These are phyloP conservation scores for Flaveria bidentis DNA, from an alignment of 129 eudicot species.

Conservation along the genomic window DNA sequence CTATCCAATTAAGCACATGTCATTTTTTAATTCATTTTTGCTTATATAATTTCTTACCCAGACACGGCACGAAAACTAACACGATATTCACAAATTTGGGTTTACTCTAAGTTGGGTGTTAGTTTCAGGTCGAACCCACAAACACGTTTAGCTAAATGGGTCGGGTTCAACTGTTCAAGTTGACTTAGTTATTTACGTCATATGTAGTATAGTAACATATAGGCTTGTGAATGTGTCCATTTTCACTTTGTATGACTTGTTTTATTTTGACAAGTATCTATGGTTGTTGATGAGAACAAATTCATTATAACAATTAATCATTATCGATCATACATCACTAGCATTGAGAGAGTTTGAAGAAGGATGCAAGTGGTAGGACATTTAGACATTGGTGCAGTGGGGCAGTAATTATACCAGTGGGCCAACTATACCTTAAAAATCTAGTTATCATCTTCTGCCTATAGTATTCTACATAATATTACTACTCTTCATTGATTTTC, in stretches of 20 bases:
- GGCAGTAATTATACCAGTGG: conserved; percentile 26
- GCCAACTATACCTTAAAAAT: conserved; percentile 21
- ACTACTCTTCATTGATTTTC: neutral
- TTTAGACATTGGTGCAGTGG: conserved; percentile 25
- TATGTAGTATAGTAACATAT: neutral
- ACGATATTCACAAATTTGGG: neutral
- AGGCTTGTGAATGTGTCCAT: neutral
- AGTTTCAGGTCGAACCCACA: neutral
- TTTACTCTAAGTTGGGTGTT: neutral
- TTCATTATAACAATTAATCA: neutral
- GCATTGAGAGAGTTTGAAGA: conserved; percentile 32
- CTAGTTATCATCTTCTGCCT: conserved; percentile 16
- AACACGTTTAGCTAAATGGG: neutral
- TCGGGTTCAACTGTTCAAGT: neutral
- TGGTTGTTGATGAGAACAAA: conserved; percentile 8
- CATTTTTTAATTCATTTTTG: too few relatives aligned
- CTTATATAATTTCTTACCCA: neutral
- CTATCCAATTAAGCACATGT: too few relatives aligned
- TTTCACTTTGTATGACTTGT: neutral
- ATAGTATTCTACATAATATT: conserved; percentile 16
- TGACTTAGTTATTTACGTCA: neutral
- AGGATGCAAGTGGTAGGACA: conserved; percentile 35
- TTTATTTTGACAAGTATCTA: neutral
- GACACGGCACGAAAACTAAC: neutral
- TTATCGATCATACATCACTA: conserved; percentile 9